phyloP scores from a whole-genome alignment of 2,329 filamentous ascomycete genomes.

The Pyrenophora tritici-repentis region DNA sequence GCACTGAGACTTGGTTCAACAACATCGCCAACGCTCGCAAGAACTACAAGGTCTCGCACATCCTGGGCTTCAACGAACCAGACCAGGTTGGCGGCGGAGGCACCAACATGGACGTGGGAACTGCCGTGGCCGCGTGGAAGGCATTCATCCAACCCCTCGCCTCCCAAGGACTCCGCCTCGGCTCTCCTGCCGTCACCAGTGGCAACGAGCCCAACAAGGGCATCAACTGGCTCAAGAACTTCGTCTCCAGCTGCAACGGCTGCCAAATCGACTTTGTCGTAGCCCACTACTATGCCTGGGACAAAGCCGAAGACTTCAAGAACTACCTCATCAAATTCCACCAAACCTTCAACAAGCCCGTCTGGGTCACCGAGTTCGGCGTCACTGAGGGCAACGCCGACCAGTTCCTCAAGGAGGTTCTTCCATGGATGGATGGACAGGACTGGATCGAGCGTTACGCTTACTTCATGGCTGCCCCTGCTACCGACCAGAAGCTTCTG shows the following conservation, averaged over 20 bases:
- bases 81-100: slow-evolving; percentile 42
- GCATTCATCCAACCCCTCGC: slow-evolving; percentile 35
- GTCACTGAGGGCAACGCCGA: slow-evolving; percentile 30
- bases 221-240: slow-evolving; percentile 39
- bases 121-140: slow-evolving; percentile 31
- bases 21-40: slow-evolving; percentile 36
- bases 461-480: slow-evolving; percentile 35
- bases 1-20: slow-evolving; percentile 32
- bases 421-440: slow-evolving; percentile 44
- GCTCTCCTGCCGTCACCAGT: slow-evolving; percentile 46
- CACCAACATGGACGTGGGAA: slow-evolving; percentile 30
- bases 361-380: slow-evolving; percentile 48
- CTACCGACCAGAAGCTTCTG: slow-evolving; percentile 22
- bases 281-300: slow-evolving; percentile 46
- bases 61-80: slow-evolving; percentile 48
- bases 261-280: slow-evolving; percentile 45
- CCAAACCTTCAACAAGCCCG: slow-evolving; percentile 32
- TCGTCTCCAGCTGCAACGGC: slow-evolving; percentile 32
- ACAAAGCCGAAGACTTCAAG: slow-evolving; percentile 41
- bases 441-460: slow-evolving; percentile 44
- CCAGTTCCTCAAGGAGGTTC: slow-evolving; percentile 38
- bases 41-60: slow-evolving; percentile 37
- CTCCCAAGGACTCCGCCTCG: slow-evolving; percentile 35
- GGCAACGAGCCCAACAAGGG: slow-evolving; percentile 30
- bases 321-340: slow-evolving; percentile 46